These are phyloP conservation scores for Daedaleopsis nitida DNA, from an alignment of 768 basidiomycete species.

Conservation along the genomic window DNA sequence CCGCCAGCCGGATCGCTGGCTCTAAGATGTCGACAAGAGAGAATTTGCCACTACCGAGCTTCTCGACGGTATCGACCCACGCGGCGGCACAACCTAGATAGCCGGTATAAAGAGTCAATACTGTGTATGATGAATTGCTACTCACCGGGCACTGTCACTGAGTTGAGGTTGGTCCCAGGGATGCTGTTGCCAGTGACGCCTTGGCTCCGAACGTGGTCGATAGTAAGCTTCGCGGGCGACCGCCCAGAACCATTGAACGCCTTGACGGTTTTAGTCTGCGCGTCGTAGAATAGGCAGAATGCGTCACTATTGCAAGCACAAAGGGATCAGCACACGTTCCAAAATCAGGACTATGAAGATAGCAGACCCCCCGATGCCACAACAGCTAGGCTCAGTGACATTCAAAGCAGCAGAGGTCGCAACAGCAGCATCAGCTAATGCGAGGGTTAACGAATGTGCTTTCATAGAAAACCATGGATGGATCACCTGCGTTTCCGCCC, in stretches of 20 bases:
- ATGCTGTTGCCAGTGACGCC: conserved; percentile 73
- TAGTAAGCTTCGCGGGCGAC: conserved; percentile 75
- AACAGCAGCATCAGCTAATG: conserved; percentile 87
- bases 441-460: too few species aligned
- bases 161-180: conserved; percentile 79
- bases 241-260: conserved; percentile 93
- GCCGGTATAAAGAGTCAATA: background rate
- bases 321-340: too few species aligned
- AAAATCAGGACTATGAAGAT: background rate
- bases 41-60: conserved; percentile 77
- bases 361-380: conserved; percentile 88
- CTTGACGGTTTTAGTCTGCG: conserved; percentile 76
- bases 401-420: conserved; percentile 92
- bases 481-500: conserved; percentile 93
- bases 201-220: conserved; percentile 69
- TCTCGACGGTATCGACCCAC: conserved; percentile 88
- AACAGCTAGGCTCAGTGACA: conserved; percentile 84
- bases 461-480: background rate
- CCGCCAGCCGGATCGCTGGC: conserved; percentile 90
- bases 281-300: conserved; percentile 92
- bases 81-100: conserved; percentile 83
- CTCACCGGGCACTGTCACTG: conserved; percentile 86
- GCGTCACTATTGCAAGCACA: conserved; percentile 59
- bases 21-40: conserved; percentile 71
- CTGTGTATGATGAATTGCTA: background rate